A percentile compares a stretch with the other conserved stretches of the same genome.
phyloP scores from a whole-genome alignment of 2,329 filamentous ascomycete genomes.

The Fusarium pseudograminearum region DNA sequence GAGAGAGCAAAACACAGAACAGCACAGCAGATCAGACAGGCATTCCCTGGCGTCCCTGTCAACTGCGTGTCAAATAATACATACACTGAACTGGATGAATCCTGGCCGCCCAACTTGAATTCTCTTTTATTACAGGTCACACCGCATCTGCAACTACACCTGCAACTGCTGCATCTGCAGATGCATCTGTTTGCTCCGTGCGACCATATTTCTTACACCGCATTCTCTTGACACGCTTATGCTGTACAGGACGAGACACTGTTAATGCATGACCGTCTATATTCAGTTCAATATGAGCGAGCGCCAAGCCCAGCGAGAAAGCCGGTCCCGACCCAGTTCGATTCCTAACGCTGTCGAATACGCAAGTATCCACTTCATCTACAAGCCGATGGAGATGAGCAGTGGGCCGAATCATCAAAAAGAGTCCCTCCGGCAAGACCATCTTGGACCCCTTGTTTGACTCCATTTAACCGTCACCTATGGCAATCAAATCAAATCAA shows the following conservation, averaged over 20 bases:
- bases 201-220: conserved; percentile 41
- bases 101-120: conserved; percentile 15
- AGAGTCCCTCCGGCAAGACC: conserved; percentile 29
- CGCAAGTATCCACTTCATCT: conserved; percentile 33
- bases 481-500: conserved; percentile 39
- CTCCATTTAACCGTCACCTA: conserved; percentile 43
- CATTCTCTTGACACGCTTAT: conserved; percentile 31
- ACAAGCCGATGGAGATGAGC: conserved; percentile 40
- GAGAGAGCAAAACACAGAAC: neutral
- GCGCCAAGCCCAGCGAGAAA: conserved; percentile 4
- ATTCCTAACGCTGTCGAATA: conserved; percentile 13
- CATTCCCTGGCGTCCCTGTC: conserved; percentile 19
- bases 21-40: conserved; percentile 18
- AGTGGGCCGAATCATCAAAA: conserved; percentile 45
- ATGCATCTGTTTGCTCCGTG: conserved; percentile 25
- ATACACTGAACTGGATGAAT: neutral
- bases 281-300: conserved; percentile 4
- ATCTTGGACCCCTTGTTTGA: conserved; percentile 27
- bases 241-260: conserved; percentile 20
- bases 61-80: conserved; percentile 8
- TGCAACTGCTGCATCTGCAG: conserved; percentile 27
- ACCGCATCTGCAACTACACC: conserved; percentile 36
- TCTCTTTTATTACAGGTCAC: conserved; percentile 24
- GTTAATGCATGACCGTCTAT: conserved; percentile 21
- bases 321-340: neutral